Conservation (phyloP, 2,329 filamentous ascomycete species). For the Stagonosporopsis cucurbitacearum region DNA sequence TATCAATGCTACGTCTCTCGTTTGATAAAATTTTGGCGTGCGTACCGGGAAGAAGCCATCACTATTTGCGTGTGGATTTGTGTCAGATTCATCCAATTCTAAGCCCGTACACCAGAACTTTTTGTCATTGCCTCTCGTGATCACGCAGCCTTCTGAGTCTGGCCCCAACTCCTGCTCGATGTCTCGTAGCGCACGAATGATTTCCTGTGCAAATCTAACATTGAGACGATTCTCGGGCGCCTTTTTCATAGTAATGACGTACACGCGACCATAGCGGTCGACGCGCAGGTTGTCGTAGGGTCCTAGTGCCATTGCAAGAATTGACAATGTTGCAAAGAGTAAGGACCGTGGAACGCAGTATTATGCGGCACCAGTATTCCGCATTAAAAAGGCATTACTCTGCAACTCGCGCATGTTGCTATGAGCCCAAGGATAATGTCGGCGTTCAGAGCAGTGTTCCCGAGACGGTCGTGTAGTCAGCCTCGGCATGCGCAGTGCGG, state of each 20-base stretch:
- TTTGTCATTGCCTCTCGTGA: constrained; percentile 59
- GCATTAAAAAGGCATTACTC: background rate
- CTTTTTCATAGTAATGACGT: constrained; percentile 62
- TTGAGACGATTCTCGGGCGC: constrained; percentile 62
- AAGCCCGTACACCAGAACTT: constrained; percentile 61
- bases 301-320: constrained; percentile 32
- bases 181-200: constrained; percentile 58
- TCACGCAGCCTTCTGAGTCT: constrained; percentile 59
- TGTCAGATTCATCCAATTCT: constrained; percentile 56
- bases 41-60: constrained; percentile 61
- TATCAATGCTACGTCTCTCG: background rate
- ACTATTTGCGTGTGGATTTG: constrained; percentile 62
- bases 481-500: constrained; percentile 32
- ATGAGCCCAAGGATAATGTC: background rate
- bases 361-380: too few species aligned
- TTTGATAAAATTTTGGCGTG: background rate
- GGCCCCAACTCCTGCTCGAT: constrained; percentile 57
- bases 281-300: constrained; percentile 54
- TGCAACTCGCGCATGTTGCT: background rate
- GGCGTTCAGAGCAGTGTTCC: background rate
- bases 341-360: background rate
- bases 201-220: constrained; percentile 58
- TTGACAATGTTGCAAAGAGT: background rate
- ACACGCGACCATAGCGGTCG: constrained; percentile 56
- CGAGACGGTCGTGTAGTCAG: constrained; percentile 1